These are phyloP conservation scores for Limtongia smithiae DNA, from an alignment of 805 yeast genomes.

Conservation along the genomic window DNA sequence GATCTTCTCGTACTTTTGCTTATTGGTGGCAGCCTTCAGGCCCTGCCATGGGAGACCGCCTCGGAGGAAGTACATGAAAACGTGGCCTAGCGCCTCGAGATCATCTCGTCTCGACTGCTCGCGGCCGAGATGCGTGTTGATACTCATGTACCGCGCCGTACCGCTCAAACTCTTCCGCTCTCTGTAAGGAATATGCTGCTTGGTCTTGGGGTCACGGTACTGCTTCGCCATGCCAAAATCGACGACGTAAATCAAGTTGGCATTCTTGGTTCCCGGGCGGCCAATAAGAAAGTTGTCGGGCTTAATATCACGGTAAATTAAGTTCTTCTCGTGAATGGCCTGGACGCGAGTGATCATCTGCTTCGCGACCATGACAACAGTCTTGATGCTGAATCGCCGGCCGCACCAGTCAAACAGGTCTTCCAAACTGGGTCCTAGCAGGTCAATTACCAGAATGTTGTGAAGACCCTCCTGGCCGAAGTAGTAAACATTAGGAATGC, in stretches of 20 bases:
- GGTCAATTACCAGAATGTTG: slow-evolving; percentile 88
- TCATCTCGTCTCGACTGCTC: slow-evolving; percentile 97
- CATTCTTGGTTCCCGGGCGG: slow-evolving; percentile 76
- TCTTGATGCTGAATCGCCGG: slow-evolving; percentile 77
- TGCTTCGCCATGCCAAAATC: slow-evolving; percentile 99
- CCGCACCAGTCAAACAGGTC: slow-evolving; percentile 99
- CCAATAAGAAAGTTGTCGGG: slow-evolving; percentile 97
- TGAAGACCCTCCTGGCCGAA: slow-evolving; percentile 98
- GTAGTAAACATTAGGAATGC: slow-evolving; percentile 95
- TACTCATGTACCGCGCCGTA: slow-evolving; percentile 98
- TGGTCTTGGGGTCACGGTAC: slow-evolving; percentile 93
- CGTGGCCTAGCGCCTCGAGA: slow-evolving; percentile 94
- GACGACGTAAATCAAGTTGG: slow-evolving; percentile 80
- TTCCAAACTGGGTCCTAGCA: slow-evolving; percentile 92
- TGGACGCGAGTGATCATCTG: slow-evolving; percentile 87
- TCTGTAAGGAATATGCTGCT: slow-evolving; percentile 92
- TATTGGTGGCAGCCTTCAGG: slow-evolving; percentile 94
- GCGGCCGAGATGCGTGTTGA: slow-evolving; percentile 94
- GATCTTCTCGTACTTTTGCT: slow-evolving; percentile 94
- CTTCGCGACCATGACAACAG: slow-evolving; percentile 88
- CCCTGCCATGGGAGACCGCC: slow-evolving; percentile 99
- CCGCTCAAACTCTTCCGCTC: slow-evolving; percentile 95
- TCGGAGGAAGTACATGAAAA: slow-evolving; percentile 86
- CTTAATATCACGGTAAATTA: slow-evolving; percentile 93
- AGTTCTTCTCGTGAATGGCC: slow-evolving; percentile 80